Percentiles rank a stretch among this genome's conserved stretches.
phyloP scores from a whole-genome alignment of 139 green algal species.

The Deuterostichococcus epilithicus region DNA sequence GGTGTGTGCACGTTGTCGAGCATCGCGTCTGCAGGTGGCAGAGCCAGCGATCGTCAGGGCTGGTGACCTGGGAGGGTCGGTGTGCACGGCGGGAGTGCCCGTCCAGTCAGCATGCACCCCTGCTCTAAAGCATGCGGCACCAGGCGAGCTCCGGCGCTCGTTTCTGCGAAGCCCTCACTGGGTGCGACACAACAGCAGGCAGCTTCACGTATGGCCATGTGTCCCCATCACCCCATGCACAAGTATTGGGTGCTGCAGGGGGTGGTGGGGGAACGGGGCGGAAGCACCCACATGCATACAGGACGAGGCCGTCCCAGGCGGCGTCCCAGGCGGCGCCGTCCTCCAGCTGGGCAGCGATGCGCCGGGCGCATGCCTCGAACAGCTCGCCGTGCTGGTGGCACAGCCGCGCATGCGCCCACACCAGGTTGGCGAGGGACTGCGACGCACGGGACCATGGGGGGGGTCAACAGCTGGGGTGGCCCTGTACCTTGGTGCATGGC shows the following conservation, averaged over 20 bases:
- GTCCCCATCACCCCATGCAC: neutral
- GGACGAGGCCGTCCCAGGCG: neutral
- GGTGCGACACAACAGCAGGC: neutral
- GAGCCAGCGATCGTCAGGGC: neutral
- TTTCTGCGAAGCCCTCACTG: neutral
- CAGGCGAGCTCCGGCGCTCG: too few relatives aligned
- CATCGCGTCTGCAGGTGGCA: neutral
- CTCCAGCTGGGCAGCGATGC: neutral
- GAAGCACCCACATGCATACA: neutral
- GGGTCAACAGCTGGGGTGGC: neutral
- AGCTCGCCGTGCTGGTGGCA: constrained; percentile 15
- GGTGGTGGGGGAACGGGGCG: neutral
- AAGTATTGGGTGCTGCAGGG: neutral
- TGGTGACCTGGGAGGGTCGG: too few relatives aligned
- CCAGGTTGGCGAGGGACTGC: constrained; percentile 19
- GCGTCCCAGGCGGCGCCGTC: neutral
- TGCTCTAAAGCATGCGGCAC: neutral
- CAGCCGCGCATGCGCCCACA: constrained; percentile 20
- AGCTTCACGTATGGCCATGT: neutral
- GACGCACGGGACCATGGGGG: neutral
- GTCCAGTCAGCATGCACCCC: neutral
- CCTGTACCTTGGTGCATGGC: neutral
- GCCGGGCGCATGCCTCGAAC: neutral
- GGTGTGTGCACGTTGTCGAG: neutral
- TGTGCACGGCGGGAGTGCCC: too few relatives aligned